Evolutionary conservation across 495 filamentous ascomycete species (phyloP), one percentile per base, ranked within the genome.

Genomic region (Zalerion maritima): DNA sequence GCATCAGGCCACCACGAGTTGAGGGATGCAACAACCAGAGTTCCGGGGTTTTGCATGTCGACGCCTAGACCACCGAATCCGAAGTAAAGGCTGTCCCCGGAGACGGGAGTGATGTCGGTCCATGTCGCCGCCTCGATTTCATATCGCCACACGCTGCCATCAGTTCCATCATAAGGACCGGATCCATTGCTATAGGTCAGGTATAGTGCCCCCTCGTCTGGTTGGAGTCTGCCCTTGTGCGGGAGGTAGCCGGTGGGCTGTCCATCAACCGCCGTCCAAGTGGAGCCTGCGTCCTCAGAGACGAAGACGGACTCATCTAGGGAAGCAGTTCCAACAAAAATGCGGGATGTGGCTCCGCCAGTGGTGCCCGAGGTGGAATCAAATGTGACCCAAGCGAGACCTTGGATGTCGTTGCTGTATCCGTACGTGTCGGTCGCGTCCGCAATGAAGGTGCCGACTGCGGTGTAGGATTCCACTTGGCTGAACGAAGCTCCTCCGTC

Each of bases 1-100:
- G 60, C 68, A 39, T 73, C 66, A 6, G 69, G 69, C 55, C 58
- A 73, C 67, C 68, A 72, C 23, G 58, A 60, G 33, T 72, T 73
- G 39, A 72, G 43, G 15, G 54, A 54, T 0, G 67, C 66, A 1
- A 69, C 66, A 20, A 73, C 58, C 9, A 73, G 34, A 2, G 64
- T 69, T 5, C 67, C 67, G 7, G 69, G 62, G 14, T 58, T 63
- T 37, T 60, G 55, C 34, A 64, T 45, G 42, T 73, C 69, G 5
- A 73, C 45, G 11, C 58, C 58, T 6, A 73, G 45, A 8, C 69
- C 69, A 14, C 69, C 69, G 30, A 66, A 74, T 4, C 69, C 69
- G 26, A 55, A 70, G 33, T 51, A 50, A 9, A 57, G 42, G 27
- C 58, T 54, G 4, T 35, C 33, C 16, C 52, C 57, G 1, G 50